A percentile compares a stretch with the other conserved stretches of the same genome.
Conservation (phyloP, 331 rosid species). For the Quercus tomentella region DNA sequence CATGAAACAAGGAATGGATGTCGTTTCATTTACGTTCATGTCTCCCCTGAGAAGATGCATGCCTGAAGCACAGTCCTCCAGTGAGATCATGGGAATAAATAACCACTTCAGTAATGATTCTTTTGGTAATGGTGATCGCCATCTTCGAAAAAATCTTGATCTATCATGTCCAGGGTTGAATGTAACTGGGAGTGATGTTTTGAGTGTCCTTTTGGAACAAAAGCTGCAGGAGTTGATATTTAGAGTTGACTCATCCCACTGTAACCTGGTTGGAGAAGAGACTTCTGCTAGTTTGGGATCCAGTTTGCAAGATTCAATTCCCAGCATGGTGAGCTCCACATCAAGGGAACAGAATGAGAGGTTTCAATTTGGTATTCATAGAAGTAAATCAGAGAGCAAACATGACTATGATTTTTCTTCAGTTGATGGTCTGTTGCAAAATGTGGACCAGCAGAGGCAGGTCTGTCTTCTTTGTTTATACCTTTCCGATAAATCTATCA, state of each 20-base stretch:
- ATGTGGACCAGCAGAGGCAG: slow-evolving; percentile 43
- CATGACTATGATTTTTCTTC: slow-evolving; percentile 22
- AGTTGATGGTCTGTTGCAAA: slow-evolving; percentile 28
- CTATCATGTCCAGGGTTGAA: slow-evolving; percentile 43
- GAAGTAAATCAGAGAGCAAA: slow-evolving; percentile 25
- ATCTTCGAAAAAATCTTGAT: slow-evolving; percentile 28
- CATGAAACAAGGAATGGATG: slow-evolving; percentile 55
- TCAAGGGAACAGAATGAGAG: slow-evolving; percentile 29
- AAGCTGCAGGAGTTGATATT: slow-evolving; percentile 73
- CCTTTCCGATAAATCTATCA: slow-evolving; percentile 1
- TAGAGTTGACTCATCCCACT: slow-evolving; percentile 52
- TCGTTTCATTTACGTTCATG: slow-evolving; percentile 83
- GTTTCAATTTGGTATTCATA: slow-evolving; percentile 20
- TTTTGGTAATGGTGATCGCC: slow-evolving; percentile 30
- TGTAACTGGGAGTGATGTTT: slow-evolving; percentile 51
- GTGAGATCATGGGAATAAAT: slow-evolving; percentile 28
- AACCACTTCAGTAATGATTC: slow-evolving; percentile 35
- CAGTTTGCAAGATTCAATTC: slow-evolving; percentile 30
- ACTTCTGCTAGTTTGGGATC: slow-evolving; percentile 38
- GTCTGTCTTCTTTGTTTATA: slow-evolving; percentile 31
- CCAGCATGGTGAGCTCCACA: slow-evolving; percentile 20
- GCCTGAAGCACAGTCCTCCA: slow-evolving; percentile 35
- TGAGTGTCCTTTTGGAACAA: slow-evolving; percentile 78
- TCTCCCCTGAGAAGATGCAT: slow-evolving; percentile 64
- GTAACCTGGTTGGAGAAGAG: slow-evolving; percentile 37